A percentile compares a stretch with the other conserved stretches of the same genome.
These are phyloP conservation scores for Lyophyllum shimeji DNA, from an alignment of 768 basidiomycete species.

Conservation along the genomic window DNA sequence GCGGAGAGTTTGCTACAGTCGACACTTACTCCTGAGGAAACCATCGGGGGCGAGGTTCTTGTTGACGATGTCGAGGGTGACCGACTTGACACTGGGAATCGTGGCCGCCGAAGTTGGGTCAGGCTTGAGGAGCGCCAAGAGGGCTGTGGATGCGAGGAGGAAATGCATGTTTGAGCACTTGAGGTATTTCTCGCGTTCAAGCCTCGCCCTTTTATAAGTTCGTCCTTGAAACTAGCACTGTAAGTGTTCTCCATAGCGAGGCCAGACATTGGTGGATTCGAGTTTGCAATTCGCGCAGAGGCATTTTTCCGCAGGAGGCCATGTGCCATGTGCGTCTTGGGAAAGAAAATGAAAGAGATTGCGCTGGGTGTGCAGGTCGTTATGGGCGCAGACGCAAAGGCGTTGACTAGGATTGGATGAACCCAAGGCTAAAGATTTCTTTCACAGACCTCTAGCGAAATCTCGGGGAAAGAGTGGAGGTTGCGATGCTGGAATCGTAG, in stretches of 20 bases:
- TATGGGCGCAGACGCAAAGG: background rate
- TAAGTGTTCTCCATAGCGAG: background rate
- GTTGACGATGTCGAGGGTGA: slow-evolving; percentile 39
- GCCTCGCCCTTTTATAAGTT: slow-evolving; percentile 10
- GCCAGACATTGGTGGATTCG: slow-evolving; percentile 1
- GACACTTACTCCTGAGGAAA: slow-evolving; percentile 26
- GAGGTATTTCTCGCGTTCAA: background rate
- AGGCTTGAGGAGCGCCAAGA: slow-evolving; percentile 18
- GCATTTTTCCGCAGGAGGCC: background rate
- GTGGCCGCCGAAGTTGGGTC: slow-evolving; percentile 10
- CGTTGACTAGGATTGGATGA: background rate
- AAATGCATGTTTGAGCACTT: slow-evolving; percentile 22
- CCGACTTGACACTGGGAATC: slow-evolving; percentile 12
- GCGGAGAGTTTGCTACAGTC: background rate
- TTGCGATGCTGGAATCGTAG: background rate
- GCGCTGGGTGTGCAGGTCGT: background rate
- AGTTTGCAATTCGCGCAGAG: slow-evolving; percentile 3
- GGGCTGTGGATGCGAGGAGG: slow-evolving; percentile 16
- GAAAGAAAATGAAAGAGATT: background rate
- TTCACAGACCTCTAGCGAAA: background rate
- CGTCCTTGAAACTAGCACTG: background rate
- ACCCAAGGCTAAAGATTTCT: background rate
- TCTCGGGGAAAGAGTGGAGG: background rate
- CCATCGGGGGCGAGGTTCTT: slow-evolving; percentile 44
- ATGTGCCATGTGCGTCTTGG: background rate